These are phyloP conservation scores for Lentinula edodes DNA, from an alignment of 768 basidiomycete species.

Conservation along the genomic window DNA sequence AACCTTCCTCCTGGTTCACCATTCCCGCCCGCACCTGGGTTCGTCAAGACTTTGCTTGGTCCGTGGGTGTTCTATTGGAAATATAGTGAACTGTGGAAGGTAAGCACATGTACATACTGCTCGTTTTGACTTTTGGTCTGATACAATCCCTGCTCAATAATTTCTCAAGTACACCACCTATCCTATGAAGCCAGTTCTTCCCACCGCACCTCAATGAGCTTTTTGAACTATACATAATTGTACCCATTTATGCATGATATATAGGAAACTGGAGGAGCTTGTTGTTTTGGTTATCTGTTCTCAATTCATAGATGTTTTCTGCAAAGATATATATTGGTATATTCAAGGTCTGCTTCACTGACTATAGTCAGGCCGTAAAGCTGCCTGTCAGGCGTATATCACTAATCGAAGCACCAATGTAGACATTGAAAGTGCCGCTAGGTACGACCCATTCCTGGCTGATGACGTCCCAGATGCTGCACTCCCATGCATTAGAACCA, in stretches of 20 bases:
- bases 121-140: neutral
- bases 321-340: no score
- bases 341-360: neutral
- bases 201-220: neutral
- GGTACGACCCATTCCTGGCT: slow-evolving; percentile 48
- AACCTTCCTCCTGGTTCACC: slow-evolving; percentile 9
- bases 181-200: slow-evolving; percentile 6
- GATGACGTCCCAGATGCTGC: slow-evolving; percentile 47
- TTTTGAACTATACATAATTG: neutral
- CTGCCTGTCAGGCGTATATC: slow-evolving; percentile 37
- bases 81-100: slow-evolving; percentile 9
- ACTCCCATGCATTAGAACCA: neutral
- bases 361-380: slow-evolving; percentile 8
- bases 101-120: neutral
- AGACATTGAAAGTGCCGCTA: slow-evolving; percentile 44
- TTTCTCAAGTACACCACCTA: slow-evolving; percentile 5
- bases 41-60: slow-evolving; percentile 9
- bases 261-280: no score
- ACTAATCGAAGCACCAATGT: slow-evolving; percentile 45
- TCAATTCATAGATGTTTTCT: no score
- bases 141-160: neutral
- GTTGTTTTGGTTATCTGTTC: no score
- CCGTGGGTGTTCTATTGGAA: slow-evolving; percentile 12
- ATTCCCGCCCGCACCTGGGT: slow-evolving; percentile 11
- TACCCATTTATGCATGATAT: neutral